Base-by-base conservation (phyloP, 768 basidiomycete species). In the Daedalea quercina region DNA sequence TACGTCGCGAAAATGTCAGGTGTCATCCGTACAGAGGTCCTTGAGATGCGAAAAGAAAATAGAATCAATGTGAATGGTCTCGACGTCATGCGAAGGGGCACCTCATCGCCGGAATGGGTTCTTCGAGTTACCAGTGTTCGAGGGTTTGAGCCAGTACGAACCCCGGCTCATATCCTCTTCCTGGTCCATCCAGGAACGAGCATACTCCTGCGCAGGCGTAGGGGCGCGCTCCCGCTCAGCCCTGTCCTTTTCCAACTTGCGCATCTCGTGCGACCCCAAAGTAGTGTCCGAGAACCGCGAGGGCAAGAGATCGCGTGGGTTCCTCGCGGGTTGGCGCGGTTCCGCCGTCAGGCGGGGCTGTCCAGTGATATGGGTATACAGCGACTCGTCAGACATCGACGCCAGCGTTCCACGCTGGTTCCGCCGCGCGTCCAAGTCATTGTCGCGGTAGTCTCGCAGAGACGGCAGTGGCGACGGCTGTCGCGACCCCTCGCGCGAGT, bases 331-430 rank as follows among this genome's bases (percentile, higher is more conserved):
- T 66, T 84, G 78, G n/a, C 87, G 77, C n/a, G 86, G 80, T 60
- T 88, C 84, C 6, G 88, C 82, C 40, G 73, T 77, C 24, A 70
- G 71, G 28, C 78, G 76, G 56, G 80, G 80, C 33, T 73, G 62
- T 19, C 88, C 87, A 9, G 85, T 90, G 46, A 82, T 63, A 64
- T 85, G 79, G 52, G 86, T 81, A 66, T 84, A 91, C 35, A 90
- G 61, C 42, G 82, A 84, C 17, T 68, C 69, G n/a, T 67, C 68
- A 24, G 80, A 80, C 60, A 63, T 42, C 22, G 51, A 44, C 44
- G 24, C 37, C 9, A 23, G n/a, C 40, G 44, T 37, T 15, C 20
- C n/a, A 22, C 50, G 56, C 31, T 15, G 41, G 4, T 20, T 11
- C 12, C 15, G 12, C 23, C 42, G 50, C 2, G 22, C 17, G n/a